Evolutionary conservation across 257 asterid species (phyloP).

Genomic region (Linderniella brevidens): DNA sequence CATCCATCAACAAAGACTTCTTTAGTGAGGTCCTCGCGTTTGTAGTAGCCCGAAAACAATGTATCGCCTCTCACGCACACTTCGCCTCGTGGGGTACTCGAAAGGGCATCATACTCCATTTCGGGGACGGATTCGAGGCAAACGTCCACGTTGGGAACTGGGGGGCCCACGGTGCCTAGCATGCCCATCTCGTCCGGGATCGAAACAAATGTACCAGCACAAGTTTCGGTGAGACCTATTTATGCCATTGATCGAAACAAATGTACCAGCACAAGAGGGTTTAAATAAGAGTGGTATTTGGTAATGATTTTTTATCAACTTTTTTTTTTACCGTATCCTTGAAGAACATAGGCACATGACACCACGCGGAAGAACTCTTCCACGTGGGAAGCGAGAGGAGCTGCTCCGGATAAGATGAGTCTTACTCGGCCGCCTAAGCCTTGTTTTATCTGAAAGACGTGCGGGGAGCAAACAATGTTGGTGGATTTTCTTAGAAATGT

Average conservation of each 20-base stretch:
- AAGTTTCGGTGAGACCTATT: conserved; percentile 86
- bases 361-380: conserved; percentile 85
- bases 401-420: conserved; percentile 88
- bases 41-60: conserved; percentile 76
- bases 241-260: not conserved
- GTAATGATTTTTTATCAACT: conserved; percentile 1
- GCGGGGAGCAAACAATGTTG: conserved; percentile 3
- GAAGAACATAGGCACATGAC: conserved; percentile 67
- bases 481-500: conserved; percentile 9
- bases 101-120: conserved; percentile 83
- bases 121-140: conserved; percentile 96
- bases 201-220: conserved; percentile 90
- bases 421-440: conserved; percentile 89
- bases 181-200: conserved; percentile 52
- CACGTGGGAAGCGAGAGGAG: conserved; percentile 90
- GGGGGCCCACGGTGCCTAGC: conserved; percentile 99
- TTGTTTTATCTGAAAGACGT: conserved; percentile 50
- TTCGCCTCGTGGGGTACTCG: conserved; percentile 78
- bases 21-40: conserved; percentile 84
- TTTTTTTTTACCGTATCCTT: conserved; percentile 96
- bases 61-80: conserved; percentile 74
- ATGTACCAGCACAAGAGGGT: no score
- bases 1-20: conserved; percentile 83
- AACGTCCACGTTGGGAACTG: conserved; percentile 82
- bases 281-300: no score